Evolutionary conservation across 352 stramenopile species (phyloP), one percentile per base, ranked within the genome.

Genomic region (Phytophthora citricola): DNA sequence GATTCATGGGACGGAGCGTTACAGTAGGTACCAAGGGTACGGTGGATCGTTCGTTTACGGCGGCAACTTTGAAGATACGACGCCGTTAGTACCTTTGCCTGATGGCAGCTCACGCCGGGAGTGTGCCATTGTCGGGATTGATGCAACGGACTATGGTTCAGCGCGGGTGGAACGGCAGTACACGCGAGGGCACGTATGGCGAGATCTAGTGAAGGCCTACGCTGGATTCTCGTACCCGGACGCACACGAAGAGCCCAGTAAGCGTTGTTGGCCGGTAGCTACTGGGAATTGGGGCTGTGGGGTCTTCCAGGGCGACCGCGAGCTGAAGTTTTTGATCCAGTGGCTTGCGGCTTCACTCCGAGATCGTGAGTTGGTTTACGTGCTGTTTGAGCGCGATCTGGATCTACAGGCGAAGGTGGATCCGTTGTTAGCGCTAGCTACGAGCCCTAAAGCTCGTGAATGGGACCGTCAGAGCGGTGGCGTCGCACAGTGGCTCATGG

Each of bases 261-360:
- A 57, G 10, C 15, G 8, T 0, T 34, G n/a, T n/a, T 92, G 84
- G 78, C 75, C 77, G 0, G 69, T 95, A 7, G 85, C 83, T 7
- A 90, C 82, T 5, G 87, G 87, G 17, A 94, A 95, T 58, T 95
- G 87, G 87, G 87, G 87, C 49, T 94, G 87, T 31, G 87, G 87
- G 2, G 86, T 93, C 9, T 94, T 95, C 58, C 55, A 63, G 15
- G 87, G 87, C 4, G 79, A 93, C 47, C 69, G 81, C 3, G 83
- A 93, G 58, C 68, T 94, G 8, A 95, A 94, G 62, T 89, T 93
- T 66, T 17, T 94, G 15, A 80, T 95, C 53, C 86, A 95, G 58
- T 94, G 87, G 87, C 58, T 95, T 3, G 85, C 87, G 5, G 85
- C 86, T 10, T 90, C 85, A 4, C 62, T 91, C 5, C 48, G 67